Base-by-base conservation (phyloP, 108 stramenopile genomes). In the Craspedostauros australis region DNA sequence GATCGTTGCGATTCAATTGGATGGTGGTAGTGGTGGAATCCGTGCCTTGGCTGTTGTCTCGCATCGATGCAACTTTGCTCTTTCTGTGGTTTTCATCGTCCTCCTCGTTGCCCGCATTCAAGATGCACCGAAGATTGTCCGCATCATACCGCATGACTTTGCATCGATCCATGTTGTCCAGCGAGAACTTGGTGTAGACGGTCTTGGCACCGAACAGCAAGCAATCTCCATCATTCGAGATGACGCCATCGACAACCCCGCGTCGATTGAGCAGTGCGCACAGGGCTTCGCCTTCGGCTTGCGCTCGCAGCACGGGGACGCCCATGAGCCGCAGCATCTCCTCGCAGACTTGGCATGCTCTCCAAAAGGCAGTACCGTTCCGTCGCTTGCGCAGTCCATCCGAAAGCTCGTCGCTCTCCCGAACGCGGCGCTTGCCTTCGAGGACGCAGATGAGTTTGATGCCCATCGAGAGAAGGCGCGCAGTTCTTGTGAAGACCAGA, bases 161-260 rank as follows among this genome's bases (percentile, higher is more conserved):
- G 14, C 71, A 46, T 22, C 78, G 49, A 11, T 73, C 60, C 8
- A 91, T 64, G 65, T 84, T 86, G 39, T 91, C 85, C 7, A 80
- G 25, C 3, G 86, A 90, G 46, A 97, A 96, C 33, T 95, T 93
- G 23, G 88, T 87, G 73, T 94, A 97, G 3, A 99, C 55, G 4
- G 54, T 59, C 40, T 60, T 67, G 7, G 92, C 94, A n/a, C 98
- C 96, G 57, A 94, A 99, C 9, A 95, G 48, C 11, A 99, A 84
- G 30, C 92, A 86, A 59, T 99, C 98, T 1, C 84, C 87, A 70
- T 99, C 98, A 50, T 96, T 96, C 1, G 95, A 93, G 18, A 99
- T 79, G 19, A 96, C 87, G 11, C 95, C 98, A 54, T 97, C 95
- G 7, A 96, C 95, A 30, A 97, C 46, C 0, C 87, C 90, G 44